A percentile compares a stretch with the other conserved stretches of the same genome.
These are phyloP conservation scores for Pseudotsuga menziesii DNA, from an alignment of 75 land plant genomes.

Conservation along the genomic window DNA sequence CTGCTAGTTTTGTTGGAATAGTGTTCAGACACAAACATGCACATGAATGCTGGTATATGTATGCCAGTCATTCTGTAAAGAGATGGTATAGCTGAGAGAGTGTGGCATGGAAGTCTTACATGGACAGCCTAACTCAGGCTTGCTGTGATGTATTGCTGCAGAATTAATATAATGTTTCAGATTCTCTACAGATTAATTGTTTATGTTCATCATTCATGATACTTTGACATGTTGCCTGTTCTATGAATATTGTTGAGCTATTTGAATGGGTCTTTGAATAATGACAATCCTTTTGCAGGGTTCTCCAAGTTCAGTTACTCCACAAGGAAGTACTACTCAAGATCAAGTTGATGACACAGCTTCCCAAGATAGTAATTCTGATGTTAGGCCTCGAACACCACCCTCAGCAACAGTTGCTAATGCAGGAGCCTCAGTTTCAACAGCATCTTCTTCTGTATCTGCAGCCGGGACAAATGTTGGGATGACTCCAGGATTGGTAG, in stretches of 20 bases:
- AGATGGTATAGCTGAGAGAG: too few species aligned
- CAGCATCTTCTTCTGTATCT: slow-evolving; percentile 31
- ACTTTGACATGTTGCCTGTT: neutral
- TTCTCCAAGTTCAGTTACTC: slow-evolving; percentile 1
- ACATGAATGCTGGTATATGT: too few species aligned
- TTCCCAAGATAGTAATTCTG: slow-evolving; percentile 44
- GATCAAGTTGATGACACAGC: slow-evolving; percentile 48
- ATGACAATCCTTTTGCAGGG: slow-evolving; percentile 6
- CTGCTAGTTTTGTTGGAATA: too few species aligned
- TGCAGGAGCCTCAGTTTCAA: slow-evolving; percentile 29
- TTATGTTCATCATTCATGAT: neutral
- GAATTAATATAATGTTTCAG: too few species aligned
- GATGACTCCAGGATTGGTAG: slow-evolving; percentile 7
- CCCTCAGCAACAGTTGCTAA: slow-evolving; percentile 32
- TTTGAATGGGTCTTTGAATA: neutral
- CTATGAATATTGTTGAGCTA: neutral
- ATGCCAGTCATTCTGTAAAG: too few species aligned
- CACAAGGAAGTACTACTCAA: slow-evolving; percentile 21
- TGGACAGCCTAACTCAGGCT: too few species aligned
- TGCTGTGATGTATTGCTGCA: too few species aligned
- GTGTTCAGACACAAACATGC: too few species aligned
- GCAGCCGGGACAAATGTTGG: slow-evolving; percentile 11
- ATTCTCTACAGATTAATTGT: too few species aligned
- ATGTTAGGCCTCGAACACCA: slow-evolving; percentile 37
- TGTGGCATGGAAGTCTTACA: too few species aligned